A percentile compares a stretch with the other conserved stretches of the same genome.
These are phyloP conservation scores for Erythrophleum ivorense DNA, from an alignment of 331 rosid genomes.

Conservation along the genomic window DNA sequence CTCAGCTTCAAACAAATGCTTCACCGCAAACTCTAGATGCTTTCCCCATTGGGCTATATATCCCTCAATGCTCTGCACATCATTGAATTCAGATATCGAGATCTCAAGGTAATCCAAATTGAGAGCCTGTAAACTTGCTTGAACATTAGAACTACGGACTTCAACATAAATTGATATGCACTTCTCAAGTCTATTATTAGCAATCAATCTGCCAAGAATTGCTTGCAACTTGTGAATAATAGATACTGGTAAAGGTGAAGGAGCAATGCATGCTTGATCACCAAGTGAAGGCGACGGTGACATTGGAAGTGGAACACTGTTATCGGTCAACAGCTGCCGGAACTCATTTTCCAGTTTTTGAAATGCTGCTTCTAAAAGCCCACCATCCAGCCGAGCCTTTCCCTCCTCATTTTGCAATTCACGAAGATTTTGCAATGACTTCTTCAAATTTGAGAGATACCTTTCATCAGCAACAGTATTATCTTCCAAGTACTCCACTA, in stretches of 20 bases:
- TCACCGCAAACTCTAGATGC: constrained; percentile 98
- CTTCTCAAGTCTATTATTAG: constrained; percentile 77
- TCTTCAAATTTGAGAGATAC: constrained; percentile 75
- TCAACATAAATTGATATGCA: constrained; percentile 84
- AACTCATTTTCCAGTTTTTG: constrained; percentile 87
- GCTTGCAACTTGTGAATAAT: constrained; percentile 86
- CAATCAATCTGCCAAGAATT: constrained; percentile 76
- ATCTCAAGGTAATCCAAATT: constrained; percentile 95
- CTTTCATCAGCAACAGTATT: constrained; percentile 73
- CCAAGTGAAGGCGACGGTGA: constrained; percentile 43
- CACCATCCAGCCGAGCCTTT: constrained; percentile 75
- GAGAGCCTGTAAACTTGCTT: constrained; percentile 90
- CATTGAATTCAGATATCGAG: constrained; percentile 87
- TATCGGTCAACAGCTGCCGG: constrained; percentile 73
- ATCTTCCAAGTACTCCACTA: constrained; percentile 94
- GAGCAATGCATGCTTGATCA: constrained; percentile 92
- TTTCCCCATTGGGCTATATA: constrained; percentile 92
- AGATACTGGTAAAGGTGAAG: constrained; percentile 87
- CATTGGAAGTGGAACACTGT: constrained; percentile 93
- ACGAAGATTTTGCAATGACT: constrained; percentile 67
- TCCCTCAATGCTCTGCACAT: constrained; percentile 92
- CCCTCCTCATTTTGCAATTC: constrained; percentile 65
- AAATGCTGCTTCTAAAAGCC: constrained; percentile 84
- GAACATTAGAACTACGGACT: constrained; percentile 85
- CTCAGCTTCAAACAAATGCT: constrained; percentile 95